Conservation (phyloP, 2,329 filamentous ascomycete genomes). For the Geoglossum cookeanum region DNA sequence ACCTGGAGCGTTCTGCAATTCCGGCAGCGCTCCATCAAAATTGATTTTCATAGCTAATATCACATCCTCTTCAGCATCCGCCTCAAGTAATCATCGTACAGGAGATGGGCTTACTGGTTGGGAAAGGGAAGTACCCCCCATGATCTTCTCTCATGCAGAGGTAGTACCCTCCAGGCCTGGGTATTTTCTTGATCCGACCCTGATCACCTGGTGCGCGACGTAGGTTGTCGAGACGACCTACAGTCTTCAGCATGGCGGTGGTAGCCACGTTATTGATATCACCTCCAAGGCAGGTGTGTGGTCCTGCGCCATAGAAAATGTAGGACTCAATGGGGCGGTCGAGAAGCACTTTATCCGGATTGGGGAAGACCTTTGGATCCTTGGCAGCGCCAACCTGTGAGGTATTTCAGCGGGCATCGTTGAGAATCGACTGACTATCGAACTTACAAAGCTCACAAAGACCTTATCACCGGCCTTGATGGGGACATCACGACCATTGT, state of each 20-base stretch:
- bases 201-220: constrained; percentile 41
- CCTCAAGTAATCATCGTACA: too few species aligned
- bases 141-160: constrained; percentile 25
- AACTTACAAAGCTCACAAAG: constrained; percentile 35
- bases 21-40: too few species aligned
- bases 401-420: not conserved
- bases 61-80: too few species aligned
- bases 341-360: constrained; percentile 41
- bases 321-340: constrained; percentile 44
- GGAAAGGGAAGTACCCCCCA: not conserved
- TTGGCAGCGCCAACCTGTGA: not conserved
- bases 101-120: not conserved
- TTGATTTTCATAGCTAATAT: too few species aligned
- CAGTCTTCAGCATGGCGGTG: constrained; percentile 45
- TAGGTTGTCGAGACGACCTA: constrained; percentile 42
- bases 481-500: constrained; percentile 28
- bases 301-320: constrained; percentile 42
- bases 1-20: too few species aligned
- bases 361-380: constrained; percentile 39
- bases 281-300: constrained; percentile 42
- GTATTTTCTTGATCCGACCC: constrained; percentile 48
- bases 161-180: constrained; percentile 32
- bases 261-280: constrained; percentile 42
- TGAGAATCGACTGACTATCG: not conserved
- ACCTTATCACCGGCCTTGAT: constrained; percentile 39